Percentiles rank a stretch among this genome's conserved stretches.
phyloP scores from a whole-genome alignment of 2,329 filamentous ascomycete species.

The Aspergillus versicolor region DNA sequence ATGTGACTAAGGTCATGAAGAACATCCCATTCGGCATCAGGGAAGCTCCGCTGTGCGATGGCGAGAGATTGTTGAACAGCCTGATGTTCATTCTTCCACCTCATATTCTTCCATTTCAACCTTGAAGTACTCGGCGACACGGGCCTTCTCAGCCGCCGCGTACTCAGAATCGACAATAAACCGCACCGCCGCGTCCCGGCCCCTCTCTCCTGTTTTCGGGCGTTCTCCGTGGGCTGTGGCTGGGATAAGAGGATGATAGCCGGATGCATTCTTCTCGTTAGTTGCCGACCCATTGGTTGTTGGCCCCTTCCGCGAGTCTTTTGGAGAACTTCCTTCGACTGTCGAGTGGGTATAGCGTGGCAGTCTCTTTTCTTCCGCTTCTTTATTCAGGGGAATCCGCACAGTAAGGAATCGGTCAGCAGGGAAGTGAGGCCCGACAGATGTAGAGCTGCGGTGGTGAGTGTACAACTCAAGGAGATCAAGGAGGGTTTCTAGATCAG shows the following conservation, averaged over 20 bases:
- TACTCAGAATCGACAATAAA: constrained; percentile 84
- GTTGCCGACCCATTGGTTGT: constrained; percentile 19
- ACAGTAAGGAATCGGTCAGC: constrained; percentile 80
- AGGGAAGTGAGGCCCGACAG: constrained; percentile 69
- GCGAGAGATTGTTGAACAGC: neutral
- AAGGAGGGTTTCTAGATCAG: constrained; percentile 69
- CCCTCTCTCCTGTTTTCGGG: constrained; percentile 43
- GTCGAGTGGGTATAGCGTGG: constrained; percentile 63
- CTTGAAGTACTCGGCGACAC: constrained; percentile 67
- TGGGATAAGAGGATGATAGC: constrained; percentile 44
- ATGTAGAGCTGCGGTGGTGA: constrained; percentile 72
- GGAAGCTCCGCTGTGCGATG: neutral
- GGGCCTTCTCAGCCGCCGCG: constrained; percentile 68
- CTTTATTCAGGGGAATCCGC: constrained; percentile 82
- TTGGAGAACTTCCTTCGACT: constrained; percentile 26
- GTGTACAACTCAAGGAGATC: constrained; percentile 92
- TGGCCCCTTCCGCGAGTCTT: constrained; percentile 9
- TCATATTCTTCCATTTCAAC: constrained; percentile 70
- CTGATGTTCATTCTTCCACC: constrained; percentile 34
- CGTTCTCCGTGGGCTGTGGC: constrained; percentile 47
- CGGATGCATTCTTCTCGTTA: constrained; percentile 14
- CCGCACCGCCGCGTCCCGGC: constrained; percentile 72
- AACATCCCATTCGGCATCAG: neutral
- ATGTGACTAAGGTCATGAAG: neutral
- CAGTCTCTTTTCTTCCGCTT: constrained; percentile 63